Base-by-base conservation (phyloP, 352 stramenopile species). In the Blastocystis sp. region DNA sequence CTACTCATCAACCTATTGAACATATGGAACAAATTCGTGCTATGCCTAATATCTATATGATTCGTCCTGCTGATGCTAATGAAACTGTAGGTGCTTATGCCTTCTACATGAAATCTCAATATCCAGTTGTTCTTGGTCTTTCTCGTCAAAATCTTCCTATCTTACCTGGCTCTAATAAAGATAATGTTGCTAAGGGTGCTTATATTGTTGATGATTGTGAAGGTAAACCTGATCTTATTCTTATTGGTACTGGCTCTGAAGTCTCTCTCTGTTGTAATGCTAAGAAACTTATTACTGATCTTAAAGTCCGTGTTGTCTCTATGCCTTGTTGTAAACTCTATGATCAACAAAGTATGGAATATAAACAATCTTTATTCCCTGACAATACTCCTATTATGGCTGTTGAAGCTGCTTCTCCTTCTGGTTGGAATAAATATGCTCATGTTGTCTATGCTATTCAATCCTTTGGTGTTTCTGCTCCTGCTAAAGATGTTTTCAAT, bases 1-100 rank as follows among this genome's bases (percentile, higher is more conserved):
- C 91, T 42, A 98, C 91, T 57, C 91, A 98, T 75, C 90, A 97
- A 77, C 91, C 91, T 25, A 88, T 97, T 52, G 91, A 97, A 76
- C 94, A 91, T 72, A 82, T 95, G 70, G 83, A 88, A 55, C 80
- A 77, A 65, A 69, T 96, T 27, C 80, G 91, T 43, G 78, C 79
- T 28, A 96, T 95, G 78, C 91, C 89, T 28, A 96, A 96, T 75
- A 89, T 97, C 70, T 86, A 92, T 70, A 77, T 95, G 34, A 90
- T 93, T 70, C 84, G 91, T 57, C 88, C 91, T 28, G 88, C 86
- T 7, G 91, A 98, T 73, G 84, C 81, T 28, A 96, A 95, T 69
- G 91, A 98, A 81, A 94, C 86, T n/a, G 73, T 84, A 30, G 88
- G 84, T 45, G 69, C 86, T 4, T 98, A 96, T 72, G 0, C n/a